Evolutionary conservation across 75 land plant genomes (phyloP).

Genomic region (Selaginella tamariscina): DNA sequence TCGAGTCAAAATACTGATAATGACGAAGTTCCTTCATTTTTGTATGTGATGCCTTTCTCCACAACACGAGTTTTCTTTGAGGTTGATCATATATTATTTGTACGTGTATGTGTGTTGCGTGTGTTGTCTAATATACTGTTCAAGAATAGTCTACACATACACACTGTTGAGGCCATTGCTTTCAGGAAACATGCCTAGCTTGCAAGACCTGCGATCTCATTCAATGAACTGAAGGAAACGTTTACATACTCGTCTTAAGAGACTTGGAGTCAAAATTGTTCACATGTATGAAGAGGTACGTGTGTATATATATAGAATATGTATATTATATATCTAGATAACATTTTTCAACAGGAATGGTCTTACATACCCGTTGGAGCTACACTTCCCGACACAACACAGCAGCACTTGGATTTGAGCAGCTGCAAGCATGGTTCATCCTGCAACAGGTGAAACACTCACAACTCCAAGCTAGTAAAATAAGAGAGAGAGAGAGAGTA

Average conservation of each 20-base stretch:
- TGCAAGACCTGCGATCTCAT: slow-evolving; percentile 79
- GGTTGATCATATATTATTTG: slow-evolving; percentile 27
- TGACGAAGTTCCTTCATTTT: slow-evolving; percentile 62
- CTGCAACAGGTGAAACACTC: slow-evolving; percentile 99
- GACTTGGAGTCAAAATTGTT: slow-evolving; percentile 53
- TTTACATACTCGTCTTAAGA: slow-evolving; percentile 48
- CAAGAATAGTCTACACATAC: too few species aligned
- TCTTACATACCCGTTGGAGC: slow-evolving; percentile 98
- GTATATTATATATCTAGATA: too few species aligned
- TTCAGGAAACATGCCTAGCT: slow-evolving; percentile 98
- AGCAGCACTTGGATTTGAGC: slow-evolving; percentile 93
- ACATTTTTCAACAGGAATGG: slow-evolving; percentile 67
- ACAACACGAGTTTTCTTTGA: slow-evolving; percentile 83
- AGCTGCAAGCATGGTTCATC: slow-evolving; percentile 99
- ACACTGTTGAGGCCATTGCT: not conserved
- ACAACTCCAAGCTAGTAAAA: too few species aligned
- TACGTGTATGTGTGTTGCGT: not conserved
- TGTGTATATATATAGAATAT: too few species aligned
- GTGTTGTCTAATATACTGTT: too few species aligned
- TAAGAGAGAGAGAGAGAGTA: too few species aligned
- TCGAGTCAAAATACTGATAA: not conserved
- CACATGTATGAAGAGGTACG: slow-evolving; percentile 82
- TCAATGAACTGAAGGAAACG: slow-evolving; percentile 62
- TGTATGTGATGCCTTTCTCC: slow-evolving; percentile 91
- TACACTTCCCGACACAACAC: slow-evolving; percentile 76